Evolutionary conservation across 1,139 yeast species (phyloP), one percentile per base, ranked within the genome.

Genomic region (Torulaspora globosa): DNA sequence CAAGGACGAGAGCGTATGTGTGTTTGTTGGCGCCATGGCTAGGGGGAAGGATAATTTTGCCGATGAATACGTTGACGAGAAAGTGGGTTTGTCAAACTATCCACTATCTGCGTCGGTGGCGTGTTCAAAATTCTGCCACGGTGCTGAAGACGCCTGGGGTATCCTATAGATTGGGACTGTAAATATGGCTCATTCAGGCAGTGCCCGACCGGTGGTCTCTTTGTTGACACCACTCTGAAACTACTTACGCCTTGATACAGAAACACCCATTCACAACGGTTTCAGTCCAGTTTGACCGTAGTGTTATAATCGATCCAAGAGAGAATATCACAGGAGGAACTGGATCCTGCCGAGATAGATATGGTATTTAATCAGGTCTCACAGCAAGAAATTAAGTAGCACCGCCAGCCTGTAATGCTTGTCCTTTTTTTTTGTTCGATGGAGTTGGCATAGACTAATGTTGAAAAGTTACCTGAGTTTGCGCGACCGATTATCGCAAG

Each of bases 1-100:
- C 56, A 82, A 80, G 2, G 95, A 88, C 63, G 96, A 92, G 70
- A 86, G 96, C 65, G 83, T 92, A 58, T 92, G 98, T 75, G 97
- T 92, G 24, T 92, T 92, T 68, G 97, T 92, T 40, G 98, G 98
- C 64, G 96, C 98, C 43, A 92, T 92, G 97, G 98, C 98, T 23
- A 82, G 97, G 69, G 98, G 98, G 63, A 85, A 85, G 65, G 98
- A 92, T 69, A 89, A 81, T 58, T 92, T 92, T 69, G 98, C 98
- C 30, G 98, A 92, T 67, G 97, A 90, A 68, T 90, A 68, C 63
- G 96, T 90, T 38, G 98, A 92, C 67, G 98, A 92, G 68, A 92
- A 92, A 65, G 85, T 92, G 54, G 97, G 97, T 59, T 83, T 92
- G 51, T 88, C 97, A 28, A 89, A 90, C 62, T 92, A 90, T 67